These are phyloP conservation scores for Ascochyta viciae-villosae DNA, from an alignment of 2,329 filamentous ascomycete genomes.

Conservation along the genomic window DNA sequence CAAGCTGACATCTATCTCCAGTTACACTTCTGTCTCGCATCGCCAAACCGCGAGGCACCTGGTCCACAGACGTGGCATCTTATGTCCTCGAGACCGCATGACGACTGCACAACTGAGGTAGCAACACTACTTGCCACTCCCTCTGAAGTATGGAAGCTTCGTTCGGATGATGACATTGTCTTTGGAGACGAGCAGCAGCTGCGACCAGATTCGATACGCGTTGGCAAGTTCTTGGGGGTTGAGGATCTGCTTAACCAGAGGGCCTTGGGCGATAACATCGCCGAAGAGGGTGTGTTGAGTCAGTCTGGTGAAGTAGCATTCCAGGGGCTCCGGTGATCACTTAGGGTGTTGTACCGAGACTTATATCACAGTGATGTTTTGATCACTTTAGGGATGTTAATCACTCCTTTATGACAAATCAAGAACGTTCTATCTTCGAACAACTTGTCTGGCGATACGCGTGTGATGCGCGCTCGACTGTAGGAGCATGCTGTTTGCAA, in stretches of 20 bases:
- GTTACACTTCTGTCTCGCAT: constrained; percentile 31
- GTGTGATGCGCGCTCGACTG: no score
- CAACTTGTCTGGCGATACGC: no score
- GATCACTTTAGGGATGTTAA: no score
- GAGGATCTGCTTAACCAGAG: background rate
- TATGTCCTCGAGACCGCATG: background rate
- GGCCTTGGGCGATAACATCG: background rate
- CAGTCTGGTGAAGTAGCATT: background rate
- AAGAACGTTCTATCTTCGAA: no score
- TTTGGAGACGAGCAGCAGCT: background rate
- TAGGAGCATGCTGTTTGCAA: no score
- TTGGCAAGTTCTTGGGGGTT: background rate
- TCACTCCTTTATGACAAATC: no score
- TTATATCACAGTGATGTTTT: background rate
- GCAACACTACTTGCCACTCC: constrained; percentile 12
- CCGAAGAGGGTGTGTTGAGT: background rate
- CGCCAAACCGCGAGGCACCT: constrained; percentile 24
- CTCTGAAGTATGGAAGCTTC: constrained; percentile 20
- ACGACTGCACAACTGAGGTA: constrained; percentile 18
- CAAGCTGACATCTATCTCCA: background rate
- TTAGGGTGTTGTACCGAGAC: background rate
- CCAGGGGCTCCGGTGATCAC: no score
- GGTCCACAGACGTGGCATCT: constrained; percentile 26
- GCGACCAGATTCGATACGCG: background rate
- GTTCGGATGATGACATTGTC: constrained; percentile 15